These are phyloP conservation scores for Rachicladosporium sp. DNA, from an alignment of 2,329 filamentous ascomycete species.

Conservation along the genomic window DNA sequence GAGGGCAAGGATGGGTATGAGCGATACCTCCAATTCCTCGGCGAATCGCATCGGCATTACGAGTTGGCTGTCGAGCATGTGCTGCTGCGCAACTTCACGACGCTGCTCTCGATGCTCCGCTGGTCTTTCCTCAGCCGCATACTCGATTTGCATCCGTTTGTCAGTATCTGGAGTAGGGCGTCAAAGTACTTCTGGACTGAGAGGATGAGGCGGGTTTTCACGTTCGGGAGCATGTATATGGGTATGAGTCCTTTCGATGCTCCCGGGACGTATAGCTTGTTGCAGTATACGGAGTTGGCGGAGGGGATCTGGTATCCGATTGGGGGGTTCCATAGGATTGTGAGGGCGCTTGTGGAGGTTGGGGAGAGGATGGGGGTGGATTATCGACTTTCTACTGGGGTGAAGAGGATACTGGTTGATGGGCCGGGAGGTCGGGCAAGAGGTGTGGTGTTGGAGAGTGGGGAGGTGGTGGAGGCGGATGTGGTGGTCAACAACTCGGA, in stretches of 20 bases:
- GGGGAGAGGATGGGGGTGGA: conserved; percentile 50
- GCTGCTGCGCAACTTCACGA: conserved; percentile 54
- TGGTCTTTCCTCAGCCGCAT: conserved; percentile 48
- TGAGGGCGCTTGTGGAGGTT: conserved; percentile 52
- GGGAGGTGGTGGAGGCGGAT: conserved; percentile 49
- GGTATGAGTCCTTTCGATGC: conserved; percentile 69
- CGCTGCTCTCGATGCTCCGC: conserved; percentile 43
- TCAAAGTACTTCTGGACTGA: conserved; percentile 59
- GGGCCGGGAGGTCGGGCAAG: conserved; percentile 40
- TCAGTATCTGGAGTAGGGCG: conserved; percentile 56
- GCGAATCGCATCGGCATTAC: conserved; percentile 58
- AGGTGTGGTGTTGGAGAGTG: conserved; percentile 48
- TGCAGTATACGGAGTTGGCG: conserved; percentile 64
- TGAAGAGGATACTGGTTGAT: conserved; percentile 43
- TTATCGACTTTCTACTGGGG: conserved; percentile 48
- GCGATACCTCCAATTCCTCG: conserved; percentile 54
- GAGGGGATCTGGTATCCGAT: conserved; percentile 67
- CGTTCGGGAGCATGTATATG: conserved; percentile 74
- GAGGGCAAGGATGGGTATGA: conserved; percentile 60
- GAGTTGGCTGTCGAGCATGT: conserved; percentile 56
- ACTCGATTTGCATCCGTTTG: conserved; percentile 54
- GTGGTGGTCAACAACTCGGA: conserved; percentile 62
- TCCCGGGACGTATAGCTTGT: conserved; percentile 58
- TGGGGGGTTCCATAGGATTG: conserved; percentile 54
- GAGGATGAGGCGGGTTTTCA: conserved; percentile 56